These are phyloP conservation scores for Fraxinus excelsior DNA, from an alignment of 257 asterid species.

Conservation along the genomic window DNA sequence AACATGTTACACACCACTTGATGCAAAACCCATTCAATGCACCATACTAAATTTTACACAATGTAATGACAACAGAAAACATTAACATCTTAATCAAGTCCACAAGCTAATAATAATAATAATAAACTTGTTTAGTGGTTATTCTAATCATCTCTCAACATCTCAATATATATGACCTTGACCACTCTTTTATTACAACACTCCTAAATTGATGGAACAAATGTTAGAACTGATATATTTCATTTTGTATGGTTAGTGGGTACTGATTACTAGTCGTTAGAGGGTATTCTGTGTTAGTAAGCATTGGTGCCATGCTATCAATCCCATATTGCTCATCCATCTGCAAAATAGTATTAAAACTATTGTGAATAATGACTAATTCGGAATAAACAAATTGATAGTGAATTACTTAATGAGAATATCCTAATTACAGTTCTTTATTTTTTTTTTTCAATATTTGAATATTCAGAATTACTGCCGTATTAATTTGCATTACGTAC, in stretches of 20 bases:
- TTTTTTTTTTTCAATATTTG: too few species aligned
- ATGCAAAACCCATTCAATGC: too few species aligned
- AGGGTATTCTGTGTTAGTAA: conserved; percentile 51
- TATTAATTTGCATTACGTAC: conserved; percentile 24
- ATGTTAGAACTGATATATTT: conserved; percentile 39
- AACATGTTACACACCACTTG: too few species aligned
- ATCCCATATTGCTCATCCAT: conserved; percentile 67
- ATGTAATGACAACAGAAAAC: too few species aligned
- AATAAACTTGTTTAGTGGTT: too few species aligned
- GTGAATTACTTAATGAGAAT: neutral
- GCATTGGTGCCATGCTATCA: conserved; percentile 43
- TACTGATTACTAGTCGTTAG: conserved; percentile 40
- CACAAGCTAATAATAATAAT: too few species aligned
- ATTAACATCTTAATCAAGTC: too few species aligned
- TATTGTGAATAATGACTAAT: neutral
- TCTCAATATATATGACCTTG: too few species aligned
- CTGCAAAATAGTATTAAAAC: conserved; percentile 40
- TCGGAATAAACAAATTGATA: neutral
- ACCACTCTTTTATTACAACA: neutral
- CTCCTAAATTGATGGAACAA: neutral
- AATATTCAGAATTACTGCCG: neutral
- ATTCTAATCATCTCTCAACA: too few species aligned
- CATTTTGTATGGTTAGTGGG: conserved; percentile 55
- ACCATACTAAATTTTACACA: too few species aligned
- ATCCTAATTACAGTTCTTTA: conserved; percentile 5